phyloP scores from a whole-genome alignment of 1,284 basidiomycete genomes.

The Austropuccinia psidii region DNA sequence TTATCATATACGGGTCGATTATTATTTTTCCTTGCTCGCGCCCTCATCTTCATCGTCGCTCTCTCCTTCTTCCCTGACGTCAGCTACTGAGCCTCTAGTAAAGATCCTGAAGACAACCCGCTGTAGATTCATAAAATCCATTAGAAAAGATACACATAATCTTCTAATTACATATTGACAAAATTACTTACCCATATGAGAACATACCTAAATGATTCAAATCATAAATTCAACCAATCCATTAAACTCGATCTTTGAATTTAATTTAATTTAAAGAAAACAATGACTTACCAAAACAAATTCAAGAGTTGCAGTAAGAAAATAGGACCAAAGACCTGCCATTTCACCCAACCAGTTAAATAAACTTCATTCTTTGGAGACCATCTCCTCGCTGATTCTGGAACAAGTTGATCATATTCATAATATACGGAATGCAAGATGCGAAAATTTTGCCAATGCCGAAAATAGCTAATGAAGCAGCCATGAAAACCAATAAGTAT shows the following conservation, averaged over 20 bases:
- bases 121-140: not conserved
- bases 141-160: not conserved
- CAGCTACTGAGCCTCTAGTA: constrained; percentile 35
- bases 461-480: constrained; percentile 94
- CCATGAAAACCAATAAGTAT: constrained; percentile 16
- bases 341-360: constrained; percentile 57
- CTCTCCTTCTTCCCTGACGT: constrained; percentile 43
- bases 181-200: constrained; percentile 37
- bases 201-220: constrained; percentile 22
- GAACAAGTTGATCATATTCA: constrained; percentile 66
- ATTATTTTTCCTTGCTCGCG: too few species aligned
- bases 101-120: constrained; percentile 41
- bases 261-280: constrained; percentile 39
- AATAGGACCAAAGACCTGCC: constrained; percentile 67
- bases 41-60: constrained; percentile 39
- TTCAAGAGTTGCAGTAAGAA: constrained; percentile 71
- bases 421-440: constrained; percentile 82
- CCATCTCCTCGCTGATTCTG: constrained; percentile 2
- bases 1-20: too few species aligned
- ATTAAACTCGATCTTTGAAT: not conserved
- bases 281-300: constrained; percentile 54
- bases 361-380: constrained; percentile 60
- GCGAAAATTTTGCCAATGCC: constrained; percentile 80
- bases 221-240: not conserved
- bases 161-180: not conserved